Evolutionary conservation across 192 early-diverging fungal species (phyloP), one percentile per base, ranked within the genome.

Genomic region (Umbelopsis isabellina): DNA sequence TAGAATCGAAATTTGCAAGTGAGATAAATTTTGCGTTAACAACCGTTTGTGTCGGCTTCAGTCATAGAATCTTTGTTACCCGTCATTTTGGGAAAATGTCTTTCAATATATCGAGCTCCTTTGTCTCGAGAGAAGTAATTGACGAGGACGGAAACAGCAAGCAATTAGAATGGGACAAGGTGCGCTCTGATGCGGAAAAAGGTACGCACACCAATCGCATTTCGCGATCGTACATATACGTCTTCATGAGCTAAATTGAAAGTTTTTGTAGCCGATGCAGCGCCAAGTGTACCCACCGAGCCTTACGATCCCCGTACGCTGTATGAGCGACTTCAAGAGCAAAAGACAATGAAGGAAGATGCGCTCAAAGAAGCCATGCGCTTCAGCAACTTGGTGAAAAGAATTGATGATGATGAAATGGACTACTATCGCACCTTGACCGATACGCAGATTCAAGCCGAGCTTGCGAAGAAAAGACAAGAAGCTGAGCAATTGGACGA

Each of bases 251-350:
- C 4, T 49, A 9, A 2, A 58, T 64, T 25, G n/a, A 27, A 0
- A 7, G 8, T 65, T 23, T 9, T 15, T 46, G 18, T 20, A 49
- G 65, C 46, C 45, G 48, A 46, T 58, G 46, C 66, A 61, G 49
- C 67, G 25, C 27, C 52, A 15, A 58, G 64, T 64, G 46, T 30
- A 25, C 47, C 46, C 11, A 49, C 30, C 47, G 66, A 67, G 12
- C 74, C 80, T 1, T 91, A 91, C 69, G 91, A 92, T 65, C 87
- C 91, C 27, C 86, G 91, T 9, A 92, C 91, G 12, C 82, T 92
- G 16, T 92, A 85, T 66, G 91, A 92, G 72, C 85, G 86, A n/a
- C 75, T 92, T 16, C 88, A 91, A 69, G 91, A 91, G 69, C 89
- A 92, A 70, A 85, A 83, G 50, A 76, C 75, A 27, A 76, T 80